phyloP scores from a whole-genome alignment of 2,329 filamentous ascomycete genomes.

The Hypoxylon sp. region DNA sequence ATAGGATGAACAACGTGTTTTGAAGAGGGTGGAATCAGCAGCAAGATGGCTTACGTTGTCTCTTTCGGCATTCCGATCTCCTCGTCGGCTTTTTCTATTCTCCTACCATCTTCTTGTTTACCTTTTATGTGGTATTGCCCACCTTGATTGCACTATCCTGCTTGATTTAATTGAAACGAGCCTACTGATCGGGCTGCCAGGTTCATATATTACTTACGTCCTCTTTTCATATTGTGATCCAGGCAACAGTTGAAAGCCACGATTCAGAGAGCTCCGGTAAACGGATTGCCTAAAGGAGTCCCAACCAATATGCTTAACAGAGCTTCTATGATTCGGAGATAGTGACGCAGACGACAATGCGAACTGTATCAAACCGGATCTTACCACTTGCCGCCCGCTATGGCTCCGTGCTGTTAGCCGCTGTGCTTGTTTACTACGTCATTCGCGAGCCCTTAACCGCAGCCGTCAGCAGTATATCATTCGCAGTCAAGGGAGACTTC shows the following conservation, averaged over 20 bases:
- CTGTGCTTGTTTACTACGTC: slow-evolving; percentile 54
- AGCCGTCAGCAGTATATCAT: slow-evolving; percentile 38
- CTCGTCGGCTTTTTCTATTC: slow-evolving; percentile 40
- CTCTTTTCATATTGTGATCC: slow-evolving; percentile 36
- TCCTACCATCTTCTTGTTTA: slow-evolving; percentile 36
- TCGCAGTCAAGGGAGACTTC: slow-evolving; percentile 28
- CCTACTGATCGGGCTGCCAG: slow-evolving; percentile 23
- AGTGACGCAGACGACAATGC: slow-evolving; percentile 50
- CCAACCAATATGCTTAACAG: slow-evolving; percentile 50
- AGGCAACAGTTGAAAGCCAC: slow-evolving; percentile 27
- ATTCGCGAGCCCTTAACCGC: slow-evolving; percentile 50
- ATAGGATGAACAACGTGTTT: slow-evolving; percentile 34
- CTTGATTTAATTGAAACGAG: slow-evolving; percentile 42
- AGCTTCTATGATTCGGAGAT: slow-evolving; percentile 47
- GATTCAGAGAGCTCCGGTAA: slow-evolving; percentile 39
- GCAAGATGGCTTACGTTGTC: slow-evolving; percentile 36
- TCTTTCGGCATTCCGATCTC: slow-evolving; percentile 16
- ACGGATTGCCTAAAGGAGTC: slow-evolving; percentile 33
- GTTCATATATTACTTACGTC: slow-evolving; percentile 42
- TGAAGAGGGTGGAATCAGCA: slow-evolving; percentile 22
- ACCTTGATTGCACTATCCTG: slow-evolving; percentile 29
- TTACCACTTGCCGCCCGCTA: slow-evolving; percentile 53
- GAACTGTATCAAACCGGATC: slow-evolving; percentile 50
- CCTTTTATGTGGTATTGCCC: slow-evolving; percentile 26
- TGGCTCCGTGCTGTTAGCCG: slow-evolving; percentile 51